Evolutionary conservation across 495 filamentous ascomycete genomes (phyloP).

Genomic region (Aspergillus saccharolyticus): DNA sequence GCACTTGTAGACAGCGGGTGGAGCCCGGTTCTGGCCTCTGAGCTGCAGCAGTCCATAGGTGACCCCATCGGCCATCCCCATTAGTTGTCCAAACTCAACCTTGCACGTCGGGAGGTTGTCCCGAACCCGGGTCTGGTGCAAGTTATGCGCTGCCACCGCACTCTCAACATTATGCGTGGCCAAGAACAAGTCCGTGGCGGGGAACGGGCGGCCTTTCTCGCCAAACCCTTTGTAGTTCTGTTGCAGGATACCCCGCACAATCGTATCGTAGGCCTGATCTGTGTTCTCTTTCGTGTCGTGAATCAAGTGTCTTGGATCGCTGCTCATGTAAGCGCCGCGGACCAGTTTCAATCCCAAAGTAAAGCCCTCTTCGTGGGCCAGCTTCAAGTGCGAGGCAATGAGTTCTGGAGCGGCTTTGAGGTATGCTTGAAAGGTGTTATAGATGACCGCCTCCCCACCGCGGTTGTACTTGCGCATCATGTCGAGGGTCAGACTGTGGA

Average conservation of each 20-base stretch:
- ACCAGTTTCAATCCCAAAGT: slow-evolving; percentile 83
- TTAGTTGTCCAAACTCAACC: slow-evolving; percentile 57
- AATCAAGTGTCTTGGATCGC: slow-evolving; percentile 68
- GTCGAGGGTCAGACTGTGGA: slow-evolving; percentile 67
- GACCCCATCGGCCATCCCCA: slow-evolving; percentile 92
- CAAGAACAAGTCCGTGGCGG: slow-evolving; percentile 36
- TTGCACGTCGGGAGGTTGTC: slow-evolving; percentile 31
- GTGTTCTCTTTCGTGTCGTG: slow-evolving; percentile 77
- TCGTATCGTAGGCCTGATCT: slow-evolving; percentile 51
- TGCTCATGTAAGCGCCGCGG: slow-evolving; percentile 78
- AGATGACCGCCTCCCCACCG: slow-evolving; percentile 53
- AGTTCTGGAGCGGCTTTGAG: slow-evolving; percentile 59
- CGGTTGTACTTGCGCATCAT: slow-evolving; percentile 74
- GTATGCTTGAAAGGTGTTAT: slow-evolving; percentile 79
- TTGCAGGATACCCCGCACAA: slow-evolving; percentile 42
- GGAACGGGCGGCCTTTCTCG: slow-evolving; percentile 20
- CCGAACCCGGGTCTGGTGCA: slow-evolving; percentile 28
- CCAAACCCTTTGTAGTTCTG: slow-evolving; percentile 41
- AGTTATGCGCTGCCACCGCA: slow-evolving; percentile 28
- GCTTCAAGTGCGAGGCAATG: slow-evolving; percentile 57
- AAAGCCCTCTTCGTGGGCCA: slow-evolving; percentile 59
- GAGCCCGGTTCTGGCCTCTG: slow-evolving; percentile 33
- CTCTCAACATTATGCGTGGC: slow-evolving; percentile 39
- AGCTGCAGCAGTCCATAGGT: slow-evolving; percentile 64
- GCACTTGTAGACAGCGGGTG: slow-evolving; percentile 71